Conservation (phyloP, 495 filamentous ascomycete genomes). For the Lophiostoma macrostomum region DNA sequence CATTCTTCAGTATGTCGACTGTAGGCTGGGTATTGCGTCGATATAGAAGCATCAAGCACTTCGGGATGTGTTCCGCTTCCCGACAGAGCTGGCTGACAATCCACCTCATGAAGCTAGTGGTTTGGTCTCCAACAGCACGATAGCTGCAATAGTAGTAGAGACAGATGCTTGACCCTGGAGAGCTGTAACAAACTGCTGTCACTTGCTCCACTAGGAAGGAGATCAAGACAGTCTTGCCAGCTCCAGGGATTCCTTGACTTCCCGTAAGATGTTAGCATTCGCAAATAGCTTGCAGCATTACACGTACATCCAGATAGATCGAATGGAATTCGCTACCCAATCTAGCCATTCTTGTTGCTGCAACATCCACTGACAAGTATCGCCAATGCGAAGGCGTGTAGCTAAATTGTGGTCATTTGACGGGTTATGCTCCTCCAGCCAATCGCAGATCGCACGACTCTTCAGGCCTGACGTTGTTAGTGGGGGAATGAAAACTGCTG, state of each 20-base stretch:
- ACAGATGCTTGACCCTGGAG: background rate
- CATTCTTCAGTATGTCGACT: background rate
- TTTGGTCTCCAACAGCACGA: conserved; percentile 1
- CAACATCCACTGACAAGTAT: conserved; percentile 6
- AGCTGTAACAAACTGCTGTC: background rate
- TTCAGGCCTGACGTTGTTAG: background rate
- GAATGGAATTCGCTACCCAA: background rate
- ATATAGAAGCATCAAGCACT: background rate
- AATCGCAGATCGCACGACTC: conserved; percentile 2
- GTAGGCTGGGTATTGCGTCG: background rate
- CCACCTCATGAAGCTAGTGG: conserved; percentile 4
- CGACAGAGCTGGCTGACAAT: conserved; percentile 14
- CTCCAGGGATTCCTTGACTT: conserved; percentile 16
- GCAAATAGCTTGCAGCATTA: no score
- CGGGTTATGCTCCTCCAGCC: conserved; percentile 8
- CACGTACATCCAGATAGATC: conserved; percentile 15
- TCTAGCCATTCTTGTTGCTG: background rate
- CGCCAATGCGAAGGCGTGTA: background rate
- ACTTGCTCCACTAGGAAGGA: conserved; percentile 9
- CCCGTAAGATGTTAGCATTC: no score
- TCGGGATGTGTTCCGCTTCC: background rate
- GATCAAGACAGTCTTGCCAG: conserved; percentile 11
- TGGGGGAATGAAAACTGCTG: background rate
- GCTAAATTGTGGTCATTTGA: conserved; percentile 4
- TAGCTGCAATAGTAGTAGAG: conserved; percentile 20